phyloP scores from a whole-genome alignment of 306 rosid genomes.

The Phaseolus lunatus region DNA sequence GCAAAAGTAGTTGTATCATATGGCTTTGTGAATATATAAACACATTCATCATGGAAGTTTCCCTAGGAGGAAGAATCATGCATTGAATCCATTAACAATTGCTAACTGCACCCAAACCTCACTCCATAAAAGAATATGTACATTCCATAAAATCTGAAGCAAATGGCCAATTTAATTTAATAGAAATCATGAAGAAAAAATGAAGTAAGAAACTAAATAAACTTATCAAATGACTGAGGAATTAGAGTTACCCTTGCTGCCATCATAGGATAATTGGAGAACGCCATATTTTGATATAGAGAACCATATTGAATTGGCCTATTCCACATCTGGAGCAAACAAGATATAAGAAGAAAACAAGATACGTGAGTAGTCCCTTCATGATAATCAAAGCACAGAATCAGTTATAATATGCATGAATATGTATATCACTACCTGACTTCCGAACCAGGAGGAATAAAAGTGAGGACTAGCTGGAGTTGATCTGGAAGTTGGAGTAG shows the following conservation, averaged over 20 bases:
- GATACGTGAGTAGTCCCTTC: slow-evolving; percentile 17
- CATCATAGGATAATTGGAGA: slow-evolving; percentile 17
- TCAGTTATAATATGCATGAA: slow-evolving; percentile 1
- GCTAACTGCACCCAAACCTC: background rate
- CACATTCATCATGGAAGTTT: slow-evolving; percentile 21
- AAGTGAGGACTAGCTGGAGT: slow-evolving; percentile 20
- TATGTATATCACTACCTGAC: slow-evolving; percentile 37
- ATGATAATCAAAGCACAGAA: slow-evolving; percentile 15
- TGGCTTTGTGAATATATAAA: slow-evolving; percentile 17
- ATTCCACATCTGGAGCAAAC: slow-evolving; percentile 15
- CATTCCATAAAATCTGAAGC: slow-evolving; percentile 2
- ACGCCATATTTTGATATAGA: background rate
- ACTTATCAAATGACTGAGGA: background rate
- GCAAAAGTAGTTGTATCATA: slow-evolving; percentile 19
- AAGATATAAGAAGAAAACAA: slow-evolving; percentile 23
- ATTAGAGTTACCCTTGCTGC: slow-evolving; percentile 33
- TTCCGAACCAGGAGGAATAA: slow-evolving; percentile 13
- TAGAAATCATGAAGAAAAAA: background rate
- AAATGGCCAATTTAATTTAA: slow-evolving; percentile 1
- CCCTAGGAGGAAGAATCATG: background rate
- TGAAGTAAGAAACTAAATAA: background rate
- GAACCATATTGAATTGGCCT: background rate
- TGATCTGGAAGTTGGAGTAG: slow-evolving; percentile 10
- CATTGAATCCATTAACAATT: background rate
- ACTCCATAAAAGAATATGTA: background rate